A percentile compares a stretch with the other conserved stretches of the same genome.
Evolutionary conservation across 2,329 filamentous ascomycete species (phyloP).

Genomic region (Sporothrix dimorphospora): DNA sequence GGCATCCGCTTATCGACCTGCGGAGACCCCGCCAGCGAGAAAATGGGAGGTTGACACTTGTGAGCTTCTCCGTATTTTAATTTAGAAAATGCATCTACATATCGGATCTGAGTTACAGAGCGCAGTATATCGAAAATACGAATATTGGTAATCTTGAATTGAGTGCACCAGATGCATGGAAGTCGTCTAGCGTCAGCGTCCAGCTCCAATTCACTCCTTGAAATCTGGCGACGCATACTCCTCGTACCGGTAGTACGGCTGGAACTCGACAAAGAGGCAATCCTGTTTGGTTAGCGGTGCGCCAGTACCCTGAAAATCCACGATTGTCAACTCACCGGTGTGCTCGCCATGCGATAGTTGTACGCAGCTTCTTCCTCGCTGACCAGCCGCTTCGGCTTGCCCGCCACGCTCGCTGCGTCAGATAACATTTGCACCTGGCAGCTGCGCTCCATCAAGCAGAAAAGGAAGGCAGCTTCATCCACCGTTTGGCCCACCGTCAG

Average conservation of each 20-base stretch:
- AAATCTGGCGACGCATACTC: conserved; percentile 32
- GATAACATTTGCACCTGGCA: conserved; percentile 66
- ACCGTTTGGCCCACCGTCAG: conserved; percentile 63
- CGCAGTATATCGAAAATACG: background rate
- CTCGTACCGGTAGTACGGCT: conserved; percentile 54
- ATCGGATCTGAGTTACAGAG: too few relatives aligned
- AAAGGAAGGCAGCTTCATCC: conserved; percentile 65
- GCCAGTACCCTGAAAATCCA: too few relatives aligned
- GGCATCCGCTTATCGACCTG: background rate
- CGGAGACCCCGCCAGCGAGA: conserved; percentile 1
- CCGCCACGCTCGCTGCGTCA: conserved; percentile 52
- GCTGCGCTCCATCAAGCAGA: conserved; percentile 64
- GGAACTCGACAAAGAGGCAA: conserved; percentile 54
- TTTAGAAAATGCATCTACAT: too few relatives aligned
- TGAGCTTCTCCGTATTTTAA: too few relatives aligned
- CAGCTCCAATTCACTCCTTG: conserved; percentile 17
- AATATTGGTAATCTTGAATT: background rate
- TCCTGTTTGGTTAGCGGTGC: conserved; percentile 41
- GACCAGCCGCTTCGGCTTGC: conserved; percentile 37
- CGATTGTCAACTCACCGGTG: conserved; percentile 37
- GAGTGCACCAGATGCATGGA: background rate
- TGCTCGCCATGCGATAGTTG: conserved; percentile 33
- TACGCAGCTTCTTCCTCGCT: conserved; percentile 44
- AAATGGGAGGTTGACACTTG: too few relatives aligned
- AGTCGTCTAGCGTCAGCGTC: background rate